Conservation (phyloP, 371 early-diverging fungal genomes). For the Apophysomyces elegans region DNA sequence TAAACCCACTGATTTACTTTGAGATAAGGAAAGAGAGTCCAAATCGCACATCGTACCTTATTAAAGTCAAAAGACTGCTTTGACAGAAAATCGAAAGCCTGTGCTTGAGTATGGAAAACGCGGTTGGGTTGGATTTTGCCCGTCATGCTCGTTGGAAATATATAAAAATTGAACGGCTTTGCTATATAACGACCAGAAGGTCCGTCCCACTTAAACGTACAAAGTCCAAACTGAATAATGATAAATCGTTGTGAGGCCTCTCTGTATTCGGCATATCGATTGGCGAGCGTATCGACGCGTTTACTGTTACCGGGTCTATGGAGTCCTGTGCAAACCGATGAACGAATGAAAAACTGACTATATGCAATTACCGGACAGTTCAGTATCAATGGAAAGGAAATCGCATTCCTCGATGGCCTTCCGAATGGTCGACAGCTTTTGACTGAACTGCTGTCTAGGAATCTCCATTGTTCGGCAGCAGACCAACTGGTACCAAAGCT, state of each 20-base stretch:
- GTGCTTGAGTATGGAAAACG: slow-evolving; percentile 68
- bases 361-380: slow-evolving; percentile 72
- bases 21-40: background rate
- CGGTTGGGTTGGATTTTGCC: slow-evolving; percentile 67
- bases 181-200: slow-evolving; percentile 68
- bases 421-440: slow-evolving; percentile 57
- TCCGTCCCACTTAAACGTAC: slow-evolving; percentile 74
- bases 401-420: slow-evolving; percentile 74
- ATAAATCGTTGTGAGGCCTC: slow-evolving; percentile 62
- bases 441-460: slow-evolving; percentile 65
- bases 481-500: background rate
- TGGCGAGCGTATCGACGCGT: slow-evolving; percentile 55
- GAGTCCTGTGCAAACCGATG: slow-evolving; percentile 29
- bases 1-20: slow-evolving; percentile 54
- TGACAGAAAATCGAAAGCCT: slow-evolving; percentile 80
- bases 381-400: slow-evolving; percentile 86
- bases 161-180: slow-evolving; percentile 86
- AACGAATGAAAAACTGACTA: background rate
- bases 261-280: slow-evolving; percentile 70
- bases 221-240: slow-evolving; percentile 83
- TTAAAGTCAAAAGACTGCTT: slow-evolving; percentile 85
- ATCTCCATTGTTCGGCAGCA: slow-evolving; percentile 70
- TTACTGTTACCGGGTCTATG: slow-evolving; percentile 40
- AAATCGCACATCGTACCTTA: slow-evolving; percentile 40
- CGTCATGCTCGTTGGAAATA: slow-evolving; percentile 75